phyloP scores from a whole-genome alignment of 345 rosid species.

The Raphanus sativus region DNA sequence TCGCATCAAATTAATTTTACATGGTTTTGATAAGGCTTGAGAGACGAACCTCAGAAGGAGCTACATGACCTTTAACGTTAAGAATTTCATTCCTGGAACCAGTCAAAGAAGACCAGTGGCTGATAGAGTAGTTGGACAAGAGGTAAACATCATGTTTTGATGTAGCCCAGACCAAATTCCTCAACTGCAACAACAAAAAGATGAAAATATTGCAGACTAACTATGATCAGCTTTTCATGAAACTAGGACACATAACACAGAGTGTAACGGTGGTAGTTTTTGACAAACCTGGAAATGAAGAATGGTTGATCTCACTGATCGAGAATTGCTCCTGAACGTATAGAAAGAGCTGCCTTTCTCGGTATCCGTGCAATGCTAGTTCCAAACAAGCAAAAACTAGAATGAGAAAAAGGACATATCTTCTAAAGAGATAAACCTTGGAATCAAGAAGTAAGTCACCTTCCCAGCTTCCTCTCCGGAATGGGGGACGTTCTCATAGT shows the following conservation, averaged over 20 bases:
- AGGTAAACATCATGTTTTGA: slow-evolving; percentile 80
- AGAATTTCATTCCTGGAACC: slow-evolving; percentile 54
- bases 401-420: neutral
- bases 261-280: neutral
- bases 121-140: slow-evolving; percentile 60
- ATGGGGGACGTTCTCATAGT: slow-evolving; percentile 76
- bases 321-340: slow-evolving; percentile 60
- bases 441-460: slow-evolving; percentile 38
- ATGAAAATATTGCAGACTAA: slow-evolving; percentile 7
- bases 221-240: neutral
- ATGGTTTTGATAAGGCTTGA: neutral
- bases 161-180: slow-evolving; percentile 84
- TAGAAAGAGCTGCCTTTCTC: slow-evolving; percentile 53
- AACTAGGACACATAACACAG: neutral
- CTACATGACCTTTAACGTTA: slow-evolving; percentile 71
- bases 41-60: slow-evolving; percentile 61
- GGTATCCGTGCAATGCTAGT: slow-evolving; percentile 51
- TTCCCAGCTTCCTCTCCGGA: slow-evolving; percentile 72
- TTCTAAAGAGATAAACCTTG: neutral
- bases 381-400: slow-evolving; percentile 18
- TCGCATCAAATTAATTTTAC: neutral
- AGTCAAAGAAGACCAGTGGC: slow-evolving; percentile 73
- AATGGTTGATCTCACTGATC: slow-evolving; percentile 75
- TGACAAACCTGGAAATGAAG: slow-evolving; percentile 72
- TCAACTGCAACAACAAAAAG: slow-evolving; percentile 49